These are phyloP conservation scores for Microthlaspi erraticum DNA, from an alignment of 345 rosid genomes.

Conservation along the genomic window DNA sequence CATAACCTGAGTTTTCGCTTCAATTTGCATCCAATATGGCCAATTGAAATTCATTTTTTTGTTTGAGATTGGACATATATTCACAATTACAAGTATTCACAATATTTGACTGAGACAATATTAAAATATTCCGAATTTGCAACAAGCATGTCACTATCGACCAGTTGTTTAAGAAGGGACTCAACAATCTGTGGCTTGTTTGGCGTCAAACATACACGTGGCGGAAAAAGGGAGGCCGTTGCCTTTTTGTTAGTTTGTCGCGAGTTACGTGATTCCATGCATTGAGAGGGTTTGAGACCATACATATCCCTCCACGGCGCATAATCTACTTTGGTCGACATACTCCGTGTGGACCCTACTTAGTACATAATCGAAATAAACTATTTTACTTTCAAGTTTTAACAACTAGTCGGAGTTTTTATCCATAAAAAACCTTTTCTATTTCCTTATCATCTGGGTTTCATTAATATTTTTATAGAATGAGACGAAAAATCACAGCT, in stretches of 20 bases:
- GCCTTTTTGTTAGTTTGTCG: background rate
- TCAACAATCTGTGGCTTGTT: background rate
- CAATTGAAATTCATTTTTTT: too few relatives aligned
- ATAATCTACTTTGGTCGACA: slow-evolving; percentile 4
- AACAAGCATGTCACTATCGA: background rate
- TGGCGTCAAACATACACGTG: background rate
- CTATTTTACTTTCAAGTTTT: too few relatives aligned
- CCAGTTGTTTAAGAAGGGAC: background rate
- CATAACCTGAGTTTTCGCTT: too few relatives aligned
- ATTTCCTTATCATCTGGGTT: too few relatives aligned
- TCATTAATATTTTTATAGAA: too few relatives aligned
- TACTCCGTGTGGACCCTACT: slow-evolving; percentile 6
- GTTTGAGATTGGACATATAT: too few relatives aligned
- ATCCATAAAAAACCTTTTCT: too few relatives aligned
- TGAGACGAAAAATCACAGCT: too few relatives aligned
- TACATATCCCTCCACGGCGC: background rate
- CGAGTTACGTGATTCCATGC: background rate
- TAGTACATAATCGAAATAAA: background rate
- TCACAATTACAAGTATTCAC: too few relatives aligned
- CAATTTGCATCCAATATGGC: too few relatives aligned
- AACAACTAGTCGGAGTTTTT: too few relatives aligned
- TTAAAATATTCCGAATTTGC: background rate
- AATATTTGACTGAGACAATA: too few relatives aligned
- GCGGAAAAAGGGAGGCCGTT: background rate
- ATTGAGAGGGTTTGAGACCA: background rate